Base-by-base conservation (phyloP, 2,329 filamentous ascomycete species). In the Pestalotiopsis sp. region DNA sequence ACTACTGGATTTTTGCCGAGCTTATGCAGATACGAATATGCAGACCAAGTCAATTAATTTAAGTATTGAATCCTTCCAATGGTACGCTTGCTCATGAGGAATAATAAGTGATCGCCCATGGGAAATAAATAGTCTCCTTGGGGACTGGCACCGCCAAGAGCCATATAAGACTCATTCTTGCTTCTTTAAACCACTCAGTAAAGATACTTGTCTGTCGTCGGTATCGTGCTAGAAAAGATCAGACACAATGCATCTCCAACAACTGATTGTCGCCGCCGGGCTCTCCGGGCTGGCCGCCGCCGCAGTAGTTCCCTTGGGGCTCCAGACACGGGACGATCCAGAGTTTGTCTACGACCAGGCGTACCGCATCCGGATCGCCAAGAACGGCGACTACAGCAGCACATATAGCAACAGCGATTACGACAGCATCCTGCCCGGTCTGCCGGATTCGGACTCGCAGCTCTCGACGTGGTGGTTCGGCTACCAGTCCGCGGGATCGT, bases 311-410 rank as follows among this genome's bases (percentile, higher is more conserved):
- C 45, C 45, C 20, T 52, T n/a, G 14, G 45, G 45, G 45, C 45
- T 52, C 45, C 17, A n/a, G 20, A 52, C 17, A n/a, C 59, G 59
- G 13, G 12, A 20, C 59, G 59, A 36, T 27, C n/a, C 27, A 3
- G 59, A n/a, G 12, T 61, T 64, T 38, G 45, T 56, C 23, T 64
- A 64, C 39, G 62, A 64, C 6, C 11, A 64, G 38, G 62, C 62
- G 23, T 64, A 64, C 23, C 62, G 62, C 38, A 64, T 64, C 39
- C 62, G 38, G 11, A 64, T 64, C 14, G 23, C 62, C 62, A 64
- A 64, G 62, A 64, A 64, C 39, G 45, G 17, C 39, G 62, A 64
- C 9, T 64, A 49, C 38, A 12, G 12, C 12, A 12, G 13, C 17
- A 31, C 31, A 9, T 36, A 17, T 20, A 38, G 14, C 59, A 38